These are phyloP conservation scores for Adansonia gregorii DNA, from an alignment of 441 rosid species.

Conservation along the genomic window DNA sequence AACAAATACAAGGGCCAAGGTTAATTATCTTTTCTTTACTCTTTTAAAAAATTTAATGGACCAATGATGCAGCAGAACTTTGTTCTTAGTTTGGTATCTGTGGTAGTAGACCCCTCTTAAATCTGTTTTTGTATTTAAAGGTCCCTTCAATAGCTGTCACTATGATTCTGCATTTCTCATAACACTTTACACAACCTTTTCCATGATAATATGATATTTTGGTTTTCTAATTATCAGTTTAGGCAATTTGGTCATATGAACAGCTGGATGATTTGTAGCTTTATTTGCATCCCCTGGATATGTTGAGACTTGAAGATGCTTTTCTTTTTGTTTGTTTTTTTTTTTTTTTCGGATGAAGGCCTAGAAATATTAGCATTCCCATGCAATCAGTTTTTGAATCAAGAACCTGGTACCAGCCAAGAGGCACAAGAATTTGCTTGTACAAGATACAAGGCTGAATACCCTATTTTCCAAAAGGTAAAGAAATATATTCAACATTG, in stretches of 20 bases:
- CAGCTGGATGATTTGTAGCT: neutral
- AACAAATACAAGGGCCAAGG: constrained; percentile 23
- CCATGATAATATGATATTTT: neutral
- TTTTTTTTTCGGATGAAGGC: constrained; percentile 37
- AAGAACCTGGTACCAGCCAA: constrained; percentile 66
- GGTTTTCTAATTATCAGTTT: constrained; percentile 12
- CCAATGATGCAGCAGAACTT: neutral
- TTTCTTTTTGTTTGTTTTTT: neutral
- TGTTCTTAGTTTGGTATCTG: neutral
- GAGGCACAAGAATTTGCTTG: constrained; percentile 64
- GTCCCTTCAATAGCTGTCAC: neutral
- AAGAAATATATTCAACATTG: neutral
- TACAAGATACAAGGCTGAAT: constrained; percentile 66
- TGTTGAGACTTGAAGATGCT: neutral
- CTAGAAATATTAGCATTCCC: constrained; percentile 77
- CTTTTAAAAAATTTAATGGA: neutral
- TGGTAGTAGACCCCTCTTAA: neutral
- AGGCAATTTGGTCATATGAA: neutral
- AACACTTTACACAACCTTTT: neutral
- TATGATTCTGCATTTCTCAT: neutral
- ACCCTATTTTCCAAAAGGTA: constrained; percentile 73
- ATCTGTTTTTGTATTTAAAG: neutral
- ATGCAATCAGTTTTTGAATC: constrained; percentile 71
- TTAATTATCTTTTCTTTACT: neutral
- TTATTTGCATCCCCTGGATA: neutral